phyloP scores from a whole-genome alignment of 1,284 basidiomycete genomes.

The Puccinia novopanici region DNA sequence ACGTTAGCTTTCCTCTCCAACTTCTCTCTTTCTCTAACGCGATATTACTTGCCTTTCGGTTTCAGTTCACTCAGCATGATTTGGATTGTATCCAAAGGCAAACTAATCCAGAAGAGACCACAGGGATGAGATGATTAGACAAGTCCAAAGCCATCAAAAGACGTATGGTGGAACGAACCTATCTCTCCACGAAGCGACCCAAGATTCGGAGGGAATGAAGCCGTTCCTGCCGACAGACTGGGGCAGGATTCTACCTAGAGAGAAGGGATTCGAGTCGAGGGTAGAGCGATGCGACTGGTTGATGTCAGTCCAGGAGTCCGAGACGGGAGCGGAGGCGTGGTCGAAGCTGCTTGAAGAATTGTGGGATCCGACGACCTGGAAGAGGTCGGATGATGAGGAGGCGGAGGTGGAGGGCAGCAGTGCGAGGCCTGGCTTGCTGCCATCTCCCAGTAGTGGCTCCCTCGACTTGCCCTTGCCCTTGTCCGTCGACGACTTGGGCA shows the following conservation, averaged over 20 bases:
- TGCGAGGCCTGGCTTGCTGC: not conserved
- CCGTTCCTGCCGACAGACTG: conserved; percentile 26
- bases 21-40: not conserved
- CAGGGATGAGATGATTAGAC: not conserved
- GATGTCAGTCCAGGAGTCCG: conserved; percentile 4
- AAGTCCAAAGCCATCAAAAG: not conserved
- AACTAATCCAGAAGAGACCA: conserved; percentile 19
- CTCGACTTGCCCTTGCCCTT: conserved; percentile 35
- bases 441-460: not conserved
- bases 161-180: conserved; percentile 6
- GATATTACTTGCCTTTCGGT: conserved; percentile 39
- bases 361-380: conserved; percentile 17
- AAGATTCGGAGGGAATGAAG: conserved; percentile 41
- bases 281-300: not conserved
- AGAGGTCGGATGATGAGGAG: not conserved
- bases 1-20: not conserved
- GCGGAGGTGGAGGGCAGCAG: not conserved
- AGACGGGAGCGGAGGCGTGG: not conserved
- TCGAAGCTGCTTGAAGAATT: not conserved
- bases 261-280: not conserved
- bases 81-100: conserved; percentile 48
- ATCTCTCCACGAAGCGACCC: conserved; percentile 51
- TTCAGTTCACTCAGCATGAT: conserved; percentile 49
- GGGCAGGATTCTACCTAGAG: not conserved
- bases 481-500: not conserved